Base-by-base conservation (phyloP, 106 monocot species). In the Amphibolis antarctica region DNA sequence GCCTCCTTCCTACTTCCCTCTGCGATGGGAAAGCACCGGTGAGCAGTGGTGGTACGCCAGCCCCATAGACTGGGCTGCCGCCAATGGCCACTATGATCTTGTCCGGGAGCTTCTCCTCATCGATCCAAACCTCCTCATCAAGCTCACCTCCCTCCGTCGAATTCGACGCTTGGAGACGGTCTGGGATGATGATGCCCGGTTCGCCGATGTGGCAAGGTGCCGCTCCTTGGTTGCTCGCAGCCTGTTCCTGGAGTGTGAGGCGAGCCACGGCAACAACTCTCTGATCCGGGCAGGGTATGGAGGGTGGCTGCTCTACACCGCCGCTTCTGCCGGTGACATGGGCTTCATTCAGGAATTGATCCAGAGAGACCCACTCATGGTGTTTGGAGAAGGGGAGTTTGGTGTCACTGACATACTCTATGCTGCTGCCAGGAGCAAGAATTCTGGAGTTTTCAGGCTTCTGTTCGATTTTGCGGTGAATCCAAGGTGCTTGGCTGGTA, bases 11-110 rank as follows among this genome's bases (percentile, higher is more conserved):
- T 86, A 78, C 71, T 80, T 87, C 66, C 98, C 98, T 30, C 85
- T 98, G 12, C 69, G 84, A 28, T 98, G 91, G 98, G 98, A 98
- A 80, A 87, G 84, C 76, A 85, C 91, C 0, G 86, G 89, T 1
- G 85, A 91, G 67, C 86, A 85, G 58, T 98, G 90, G 87, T 98
- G 98, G 98, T 98, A 78, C 52, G 98, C 91, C 12, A 85, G 87
- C 17, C 91, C 98, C 0, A 80, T 89, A 21, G 96, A 96, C 56
- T 86, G 81, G 77, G 96, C 90, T 0, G 90, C 96, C 1, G 86
- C 96, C 25, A 96, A 80, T 10, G 91, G 87, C 52, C 87, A 98
- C 70, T 91, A 80, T 42, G 98, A 91, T 66, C 69, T 98, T 46
- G 91, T 98, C 44, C 87, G 84, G 1, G 84, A 98, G 66, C 91